Conservation (phyloP, 495 filamentous ascomycete species). For the Trichoderma orchidacearum region DNA sequence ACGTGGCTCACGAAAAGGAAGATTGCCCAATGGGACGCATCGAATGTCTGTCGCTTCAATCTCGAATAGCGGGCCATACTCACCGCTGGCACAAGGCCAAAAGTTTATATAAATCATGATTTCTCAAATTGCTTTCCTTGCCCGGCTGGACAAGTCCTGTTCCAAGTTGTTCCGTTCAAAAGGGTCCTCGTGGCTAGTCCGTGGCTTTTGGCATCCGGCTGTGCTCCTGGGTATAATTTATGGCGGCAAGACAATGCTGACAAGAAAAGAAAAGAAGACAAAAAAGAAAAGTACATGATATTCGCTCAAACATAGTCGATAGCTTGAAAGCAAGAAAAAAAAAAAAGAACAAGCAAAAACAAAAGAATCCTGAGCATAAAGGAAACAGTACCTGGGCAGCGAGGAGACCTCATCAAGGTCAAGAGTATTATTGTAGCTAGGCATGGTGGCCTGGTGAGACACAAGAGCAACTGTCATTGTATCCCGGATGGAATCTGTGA, state of each 20-base stretch:
- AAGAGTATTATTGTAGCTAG: slow-evolving; percentile 30
- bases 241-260: not conserved
- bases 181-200: not conserved
- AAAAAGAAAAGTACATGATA: slow-evolving; percentile 13
- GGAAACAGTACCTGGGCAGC: slow-evolving; percentile 32
- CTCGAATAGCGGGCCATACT: slow-evolving; percentile 1
- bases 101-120: slow-evolving; percentile 1
- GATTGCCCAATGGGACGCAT: not conserved
- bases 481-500: slow-evolving; percentile 7
- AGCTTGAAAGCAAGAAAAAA: slow-evolving; percentile 15
- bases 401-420: slow-evolving; percentile 39
- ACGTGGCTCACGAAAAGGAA: not conserved
- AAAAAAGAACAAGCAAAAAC: slow-evolving; percentile 12
- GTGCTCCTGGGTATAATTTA: not conserved
- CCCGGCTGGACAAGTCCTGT: slow-evolving; percentile 1
- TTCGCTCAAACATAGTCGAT: slow-evolving; percentile 11
- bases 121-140: slow-evolving; percentile 1
- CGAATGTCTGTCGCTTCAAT: not conserved
- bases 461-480: slow-evolving; percentile 27
- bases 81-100: slow-evolving; percentile 1
- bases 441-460: slow-evolving; percentile 30
- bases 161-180: not conserved
- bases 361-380: not conserved
- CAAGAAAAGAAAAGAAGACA: slow-evolving; percentile 2
- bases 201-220: not conserved